A percentile compares a stretch with the other conserved stretches of the same genome.
Conservation (phyloP, 306 rosid species). For the Pueraria montana region DNA sequence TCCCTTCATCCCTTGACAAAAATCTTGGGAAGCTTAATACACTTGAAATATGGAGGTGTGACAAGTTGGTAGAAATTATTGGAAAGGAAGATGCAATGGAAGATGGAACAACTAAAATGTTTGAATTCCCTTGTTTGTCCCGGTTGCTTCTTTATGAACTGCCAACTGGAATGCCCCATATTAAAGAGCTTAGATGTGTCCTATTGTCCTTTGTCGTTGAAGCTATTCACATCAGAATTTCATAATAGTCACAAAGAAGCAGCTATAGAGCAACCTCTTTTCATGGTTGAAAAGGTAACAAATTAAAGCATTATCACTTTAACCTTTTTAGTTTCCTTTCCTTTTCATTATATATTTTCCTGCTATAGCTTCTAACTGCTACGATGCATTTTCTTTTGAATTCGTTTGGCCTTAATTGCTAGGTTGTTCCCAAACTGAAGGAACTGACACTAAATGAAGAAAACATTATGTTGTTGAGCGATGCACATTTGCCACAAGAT, state of each 20-base stretch:
- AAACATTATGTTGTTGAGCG: not conserved
- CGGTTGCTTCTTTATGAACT: not conserved
- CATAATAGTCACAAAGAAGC: not conserved
- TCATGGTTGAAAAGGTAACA: not conserved
- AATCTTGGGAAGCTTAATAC: not conserved
- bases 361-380: not conserved
- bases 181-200: not conserved
- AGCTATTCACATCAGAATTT: not conserved
- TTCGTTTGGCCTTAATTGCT: not conserved
- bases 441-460: not conserved
- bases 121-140: slow-evolving; percentile 12
- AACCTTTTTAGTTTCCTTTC: not conserved
- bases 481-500: not conserved
- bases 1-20: not conserved
- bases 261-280: not conserved
- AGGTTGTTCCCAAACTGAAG: not conserved
- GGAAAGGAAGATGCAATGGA: not conserved
- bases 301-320: not conserved
- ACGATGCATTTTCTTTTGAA: too few relatives aligned
- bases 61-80: slow-evolving; percentile 24
- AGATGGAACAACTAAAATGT: not conserved
- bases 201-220: not conserved
- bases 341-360: not conserved
- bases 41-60: not conserved
- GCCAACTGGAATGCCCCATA: not conserved